These are phyloP conservation scores for Agmasoma carcini DNA, from an alignment of 371 early-diverging fungal genomes.

Conservation along the genomic window DNA sequence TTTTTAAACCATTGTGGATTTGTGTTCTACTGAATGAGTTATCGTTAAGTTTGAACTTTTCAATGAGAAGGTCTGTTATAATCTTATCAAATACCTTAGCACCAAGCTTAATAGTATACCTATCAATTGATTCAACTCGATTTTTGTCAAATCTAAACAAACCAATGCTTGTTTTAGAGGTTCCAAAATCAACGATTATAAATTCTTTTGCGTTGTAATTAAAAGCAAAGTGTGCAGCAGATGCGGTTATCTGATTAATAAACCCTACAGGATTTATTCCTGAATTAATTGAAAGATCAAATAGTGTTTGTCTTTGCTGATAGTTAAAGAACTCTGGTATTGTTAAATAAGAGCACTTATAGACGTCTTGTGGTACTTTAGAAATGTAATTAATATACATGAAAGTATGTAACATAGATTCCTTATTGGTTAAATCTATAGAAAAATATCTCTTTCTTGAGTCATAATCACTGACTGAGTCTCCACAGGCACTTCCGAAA, in stretches of 20 bases:
- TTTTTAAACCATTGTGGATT: conserved; percentile 18
- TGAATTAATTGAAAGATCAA: conserved; percentile 2
- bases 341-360: conserved; percentile 14
- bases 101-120: conserved; percentile 27
- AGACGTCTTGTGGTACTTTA: conserved; percentile 18
- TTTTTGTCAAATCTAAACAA: conserved; percentile 33
- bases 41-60: conserved; percentile 29
- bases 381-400: conserved; percentile 45
- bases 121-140: conserved; percentile 14
- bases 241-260: conserved; percentile 30
- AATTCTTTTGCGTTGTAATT: conserved; percentile 22
- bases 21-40: conserved; percentile 17
- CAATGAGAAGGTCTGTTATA: conserved; percentile 20
- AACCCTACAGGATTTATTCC: conserved; percentile 27
- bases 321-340: conserved; percentile 38
- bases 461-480: conserved; percentile 4
- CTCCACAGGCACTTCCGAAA: conserved; percentile 39
- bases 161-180: conserved; percentile 30
- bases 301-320: conserved; percentile 23
- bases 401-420: neutral
- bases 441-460: conserved; percentile 31
- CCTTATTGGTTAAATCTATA: conserved; percentile 3
- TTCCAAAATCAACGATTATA: conserved; percentile 44
- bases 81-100: conserved; percentile 43
- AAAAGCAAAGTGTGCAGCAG: conserved; percentile 31